These are phyloP conservation scores for Ramularia endophylla DNA, from an alignment of 2,329 filamentous ascomycete genomes.

Conservation along the genomic window DNA sequence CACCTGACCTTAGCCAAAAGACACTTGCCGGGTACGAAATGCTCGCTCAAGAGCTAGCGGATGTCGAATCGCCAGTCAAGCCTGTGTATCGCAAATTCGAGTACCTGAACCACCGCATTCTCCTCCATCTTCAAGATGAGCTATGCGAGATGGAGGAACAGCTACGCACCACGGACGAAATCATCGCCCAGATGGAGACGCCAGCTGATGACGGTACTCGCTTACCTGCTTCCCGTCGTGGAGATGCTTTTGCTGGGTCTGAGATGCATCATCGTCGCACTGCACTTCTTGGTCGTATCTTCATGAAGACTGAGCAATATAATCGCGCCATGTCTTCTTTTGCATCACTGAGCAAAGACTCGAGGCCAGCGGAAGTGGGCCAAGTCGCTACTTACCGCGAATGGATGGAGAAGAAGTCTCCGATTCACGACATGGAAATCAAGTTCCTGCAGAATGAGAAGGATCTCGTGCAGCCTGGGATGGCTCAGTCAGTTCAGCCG, in stretches of 20 bases:
- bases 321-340: slow-evolving; percentile 58
- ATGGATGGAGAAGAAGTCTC: slow-evolving; percentile 51
- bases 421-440: slow-evolving; percentile 55
- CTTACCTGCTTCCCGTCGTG: slow-evolving; percentile 54
- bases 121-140: slow-evolving; percentile 82
- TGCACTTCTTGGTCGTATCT: slow-evolving; percentile 57
- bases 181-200: slow-evolving; percentile 39
- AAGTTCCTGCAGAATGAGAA: slow-evolving; percentile 52
- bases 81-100: slow-evolving; percentile 82
- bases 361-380: slow-evolving; percentile 43
- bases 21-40: slow-evolving; percentile 54
- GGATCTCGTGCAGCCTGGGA: slow-evolving; percentile 46
- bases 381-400: slow-evolving; percentile 51
- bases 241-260: slow-evolving; percentile 48
- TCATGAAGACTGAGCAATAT: slow-evolving; percentile 62
- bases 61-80: slow-evolving; percentile 14
- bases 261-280: slow-evolving; percentile 57
- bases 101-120: slow-evolving; percentile 70
- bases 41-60: slow-evolving; percentile 51
- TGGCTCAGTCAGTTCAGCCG: neutral
- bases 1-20: slow-evolving; percentile 25
- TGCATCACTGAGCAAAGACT: slow-evolving; percentile 45
- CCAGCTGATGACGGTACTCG: slow-evolving; percentile 14
- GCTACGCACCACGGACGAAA: slow-evolving; percentile 62
- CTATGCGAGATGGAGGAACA: slow-evolving; percentile 75